Evolutionary conservation across 345 rosid species (phyloP), one percentile per base, ranked within the genome.

Genomic region (Dipteronia sinensis): DNA sequence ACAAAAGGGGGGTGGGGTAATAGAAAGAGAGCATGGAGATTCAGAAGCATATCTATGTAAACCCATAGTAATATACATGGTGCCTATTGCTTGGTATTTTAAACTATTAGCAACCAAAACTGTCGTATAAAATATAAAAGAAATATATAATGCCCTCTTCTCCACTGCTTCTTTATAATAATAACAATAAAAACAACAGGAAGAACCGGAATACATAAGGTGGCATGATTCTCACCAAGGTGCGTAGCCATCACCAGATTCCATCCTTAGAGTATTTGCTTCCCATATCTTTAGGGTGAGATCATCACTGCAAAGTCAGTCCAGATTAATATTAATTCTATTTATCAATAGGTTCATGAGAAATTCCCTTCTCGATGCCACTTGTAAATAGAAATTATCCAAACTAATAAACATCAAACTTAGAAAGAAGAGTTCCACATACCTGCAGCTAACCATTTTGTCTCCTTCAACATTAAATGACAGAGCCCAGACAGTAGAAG

Each of bases 381-480:
- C 69, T 22, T 72, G 47, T 51, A 46, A 7, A 78, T 27, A 73
- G 76, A 55, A 44, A 65, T 53, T 13, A 34, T 25, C 19, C 75
- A 10, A 38, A 53, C 19, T 27, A 51, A 58, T 42, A 12, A 70
- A 65, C 27, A 63, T 49, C 55, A 63, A 16, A 82, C 56, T 40
- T 20, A 81, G 51, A 66, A 29, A 49, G 29, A 63, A 55, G 31
- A 38, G 29, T 46, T 64, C 49, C 38, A 69, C 92, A 49, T 82
- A 92, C 99, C 99, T 94, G 86, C 95, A 94, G 74, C 94, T 91
- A 78, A 92, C 95, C 97, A 96, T 84, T 85, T 87, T 96, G 84
- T 96, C 90, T 82, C 99, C 99, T 16, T 85, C 77, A 34, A 88
- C 88, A 82, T 94, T 91, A 77, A 96, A 91, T 55, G 98, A 88